Percentiles rank a stretch among this genome's conserved stretches.
Evolutionary conservation across 2,329 filamentous ascomycete genomes (phyloP).

Genomic region (Domatiomyces globalis): DNA sequence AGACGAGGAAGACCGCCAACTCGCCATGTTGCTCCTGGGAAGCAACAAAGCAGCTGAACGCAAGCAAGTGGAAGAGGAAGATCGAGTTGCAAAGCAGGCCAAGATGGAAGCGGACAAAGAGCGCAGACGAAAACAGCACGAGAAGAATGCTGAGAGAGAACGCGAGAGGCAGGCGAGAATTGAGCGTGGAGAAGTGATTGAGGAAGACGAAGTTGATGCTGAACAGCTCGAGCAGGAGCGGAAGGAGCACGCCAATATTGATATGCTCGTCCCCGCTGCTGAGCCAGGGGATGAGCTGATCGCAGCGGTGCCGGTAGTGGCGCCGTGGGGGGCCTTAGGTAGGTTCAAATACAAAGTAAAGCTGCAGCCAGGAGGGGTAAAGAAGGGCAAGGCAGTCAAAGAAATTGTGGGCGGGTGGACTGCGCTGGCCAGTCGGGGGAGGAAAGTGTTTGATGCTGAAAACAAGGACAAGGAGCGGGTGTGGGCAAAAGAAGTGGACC

Average conservation of each 20-base stretch:
- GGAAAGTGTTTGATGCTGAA: conserved; percentile 42
- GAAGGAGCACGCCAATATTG: conserved; percentile 42
- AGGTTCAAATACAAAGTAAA: conserved; percentile 90
- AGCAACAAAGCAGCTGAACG: conserved; percentile 51
- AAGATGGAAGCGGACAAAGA: conserved; percentile 58
- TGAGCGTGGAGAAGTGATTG: conserved; percentile 30
- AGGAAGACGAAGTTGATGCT: conserved; percentile 41
- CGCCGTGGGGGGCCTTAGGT: conserved; percentile 47
- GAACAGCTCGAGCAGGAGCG: conserved; percentile 34
- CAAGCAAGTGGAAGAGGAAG: conserved; percentile 49
- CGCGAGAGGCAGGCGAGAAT: conserved; percentile 41
- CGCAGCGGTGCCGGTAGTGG: conserved; percentile 47
- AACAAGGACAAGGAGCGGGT: conserved; percentile 29
- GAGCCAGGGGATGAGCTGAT: conserved; percentile 63
- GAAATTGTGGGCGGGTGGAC: conserved; percentile 74
- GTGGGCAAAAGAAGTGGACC: conserved; percentile 54
- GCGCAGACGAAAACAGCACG: conserved; percentile 66
- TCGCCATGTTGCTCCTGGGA: conserved; percentile 78
- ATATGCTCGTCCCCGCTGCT: conserved; percentile 63
- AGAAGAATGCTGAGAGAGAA: conserved; percentile 52
- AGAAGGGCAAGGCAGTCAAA: conserved; percentile 88
- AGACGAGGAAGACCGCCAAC: conserved; percentile 79
- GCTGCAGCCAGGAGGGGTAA: conserved; percentile 73
- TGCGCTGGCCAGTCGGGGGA: conserved; percentile 8
- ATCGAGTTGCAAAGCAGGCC: conserved; percentile 55